phyloP scores from a whole-genome alignment of 371 early-diverging fungal genomes.

The Blastocladiella emersonii region DNA sequence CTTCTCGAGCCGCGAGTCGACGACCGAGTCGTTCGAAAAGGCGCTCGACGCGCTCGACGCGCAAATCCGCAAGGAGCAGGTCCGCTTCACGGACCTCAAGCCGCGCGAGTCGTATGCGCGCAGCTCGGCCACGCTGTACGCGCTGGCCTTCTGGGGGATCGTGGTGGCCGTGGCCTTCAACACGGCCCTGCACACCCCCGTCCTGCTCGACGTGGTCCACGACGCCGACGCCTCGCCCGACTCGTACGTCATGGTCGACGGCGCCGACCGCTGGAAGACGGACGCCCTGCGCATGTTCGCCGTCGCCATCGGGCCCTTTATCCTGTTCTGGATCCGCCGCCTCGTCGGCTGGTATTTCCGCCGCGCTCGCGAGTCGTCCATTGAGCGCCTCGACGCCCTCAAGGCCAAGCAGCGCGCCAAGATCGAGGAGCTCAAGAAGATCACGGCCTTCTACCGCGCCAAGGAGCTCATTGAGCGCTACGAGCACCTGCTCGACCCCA shows the following conservation, averaged over 20 bases:
- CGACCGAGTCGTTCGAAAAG: slow-evolving; percentile 1
- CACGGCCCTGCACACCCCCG: neutral
- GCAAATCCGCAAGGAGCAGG: neutral
- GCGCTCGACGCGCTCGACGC: neutral
- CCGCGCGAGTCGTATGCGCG: neutral
- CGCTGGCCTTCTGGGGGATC: neutral
- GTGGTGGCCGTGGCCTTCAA: neutral
- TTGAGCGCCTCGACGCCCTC: neutral
- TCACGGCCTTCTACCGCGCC: slow-evolving; percentile 1
- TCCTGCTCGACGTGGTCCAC: neutral
- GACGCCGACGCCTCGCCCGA: neutral
- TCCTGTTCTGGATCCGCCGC: neutral
- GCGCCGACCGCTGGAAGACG: neutral
- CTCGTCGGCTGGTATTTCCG: neutral
- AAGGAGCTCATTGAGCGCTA: slow-evolving; percentile 2
- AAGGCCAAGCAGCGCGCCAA: neutral
- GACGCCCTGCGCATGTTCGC: neutral
- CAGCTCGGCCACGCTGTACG: neutral
- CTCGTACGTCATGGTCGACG: neutral
- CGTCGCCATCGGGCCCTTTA: neutral
- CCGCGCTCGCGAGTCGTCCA: neutral
- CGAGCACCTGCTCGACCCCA: neutral
- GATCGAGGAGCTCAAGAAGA: neutral
- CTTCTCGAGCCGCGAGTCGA: neutral
- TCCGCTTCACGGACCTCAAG: neutral